Conservation (phyloP, 2,329 filamentous ascomycete species). For the Magnaporthales sp. region DNA sequence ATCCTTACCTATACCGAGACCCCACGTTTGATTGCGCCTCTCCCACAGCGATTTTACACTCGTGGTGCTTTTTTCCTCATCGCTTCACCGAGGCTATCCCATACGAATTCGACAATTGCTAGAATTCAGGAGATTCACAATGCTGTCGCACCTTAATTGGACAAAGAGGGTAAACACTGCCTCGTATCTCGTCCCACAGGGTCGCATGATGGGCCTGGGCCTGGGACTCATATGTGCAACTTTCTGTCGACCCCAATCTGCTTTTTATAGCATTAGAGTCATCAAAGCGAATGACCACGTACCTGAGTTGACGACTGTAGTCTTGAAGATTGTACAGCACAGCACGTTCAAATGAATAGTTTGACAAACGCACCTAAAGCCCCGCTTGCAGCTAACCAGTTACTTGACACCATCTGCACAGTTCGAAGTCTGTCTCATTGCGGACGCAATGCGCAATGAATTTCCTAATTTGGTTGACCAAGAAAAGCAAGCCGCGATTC, state of each 20-base stretch:
- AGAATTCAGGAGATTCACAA: too few species aligned
- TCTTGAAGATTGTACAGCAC: too few species aligned
- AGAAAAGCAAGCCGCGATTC: not conserved
- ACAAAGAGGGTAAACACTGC: not conserved
- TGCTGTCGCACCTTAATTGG: too few species aligned
- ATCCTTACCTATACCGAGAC: not conserved
- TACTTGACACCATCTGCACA: too few species aligned
- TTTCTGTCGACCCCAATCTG: not conserved
- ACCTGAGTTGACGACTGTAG: too few species aligned
- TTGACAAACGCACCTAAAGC: too few species aligned
- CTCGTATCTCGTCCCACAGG: not conserved
- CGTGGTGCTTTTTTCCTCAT: not conserved
- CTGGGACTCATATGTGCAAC: too few species aligned
- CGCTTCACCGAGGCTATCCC: not conserved
- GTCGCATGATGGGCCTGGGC: not conserved
- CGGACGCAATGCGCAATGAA: not conserved
- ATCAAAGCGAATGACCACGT: not conserved
- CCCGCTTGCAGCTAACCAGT: too few species aligned
- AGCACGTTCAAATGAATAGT: too few species aligned
- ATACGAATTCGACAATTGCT: too few species aligned
- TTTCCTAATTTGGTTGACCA: not conserved
- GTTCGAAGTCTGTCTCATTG: too few species aligned
- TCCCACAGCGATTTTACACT: not conserved
- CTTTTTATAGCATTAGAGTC: not conserved
- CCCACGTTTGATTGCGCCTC: not conserved